Evolutionary conservation across 768 basidiomycete species (phyloP).

Genomic region (Tylopilus subfusipes): DNA sequence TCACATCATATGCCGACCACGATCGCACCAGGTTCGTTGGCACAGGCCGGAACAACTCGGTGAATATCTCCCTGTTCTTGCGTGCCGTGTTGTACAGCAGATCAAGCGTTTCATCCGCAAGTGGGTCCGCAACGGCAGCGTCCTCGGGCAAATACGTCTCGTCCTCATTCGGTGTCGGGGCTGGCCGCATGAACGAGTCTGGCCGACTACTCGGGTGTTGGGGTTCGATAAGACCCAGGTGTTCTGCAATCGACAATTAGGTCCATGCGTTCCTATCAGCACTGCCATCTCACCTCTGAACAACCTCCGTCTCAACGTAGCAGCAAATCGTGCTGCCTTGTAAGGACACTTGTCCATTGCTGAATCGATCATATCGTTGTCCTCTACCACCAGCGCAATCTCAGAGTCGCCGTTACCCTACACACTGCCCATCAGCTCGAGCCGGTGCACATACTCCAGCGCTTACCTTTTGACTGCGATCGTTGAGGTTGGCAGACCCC

Average conservation of each 20-base stretch:
- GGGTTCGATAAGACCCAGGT: constrained; percentile 81
- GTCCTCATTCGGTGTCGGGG: constrained; percentile 67
- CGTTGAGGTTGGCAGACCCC: constrained; percentile 92
- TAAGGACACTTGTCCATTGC: constrained; percentile 77
- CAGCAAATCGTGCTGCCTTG: constrained; percentile 74
- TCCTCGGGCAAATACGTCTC: constrained; percentile 61
- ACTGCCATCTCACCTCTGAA: constrained; percentile 58
- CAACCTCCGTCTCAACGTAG: constrained; percentile 76
- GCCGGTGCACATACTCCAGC: neutral
- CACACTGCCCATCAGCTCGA: constrained; percentile 6
- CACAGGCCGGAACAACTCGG: constrained; percentile 82
- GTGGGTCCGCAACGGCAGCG: constrained; percentile 69
- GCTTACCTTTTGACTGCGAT: constrained; percentile 72
- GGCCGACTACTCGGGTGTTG: constrained; percentile 47
- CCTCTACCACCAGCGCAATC: constrained; percentile 90
- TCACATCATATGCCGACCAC: constrained; percentile 76
- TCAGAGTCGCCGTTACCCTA: constrained; percentile 94
- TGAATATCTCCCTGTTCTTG: constrained; percentile 80
- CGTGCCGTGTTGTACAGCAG: constrained; percentile 72
- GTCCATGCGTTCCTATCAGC: neutral
- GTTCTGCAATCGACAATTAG: constrained; percentile 48
- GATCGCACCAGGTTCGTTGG: constrained; percentile 78
- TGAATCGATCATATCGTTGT: constrained; percentile 69
- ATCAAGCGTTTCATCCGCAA: constrained; percentile 54
- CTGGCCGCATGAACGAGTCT: constrained; percentile 70